Evolutionary conservation across 768 basidiomycete genomes (phyloP).

Genomic region (Auricularia auricula-judae): DNA sequence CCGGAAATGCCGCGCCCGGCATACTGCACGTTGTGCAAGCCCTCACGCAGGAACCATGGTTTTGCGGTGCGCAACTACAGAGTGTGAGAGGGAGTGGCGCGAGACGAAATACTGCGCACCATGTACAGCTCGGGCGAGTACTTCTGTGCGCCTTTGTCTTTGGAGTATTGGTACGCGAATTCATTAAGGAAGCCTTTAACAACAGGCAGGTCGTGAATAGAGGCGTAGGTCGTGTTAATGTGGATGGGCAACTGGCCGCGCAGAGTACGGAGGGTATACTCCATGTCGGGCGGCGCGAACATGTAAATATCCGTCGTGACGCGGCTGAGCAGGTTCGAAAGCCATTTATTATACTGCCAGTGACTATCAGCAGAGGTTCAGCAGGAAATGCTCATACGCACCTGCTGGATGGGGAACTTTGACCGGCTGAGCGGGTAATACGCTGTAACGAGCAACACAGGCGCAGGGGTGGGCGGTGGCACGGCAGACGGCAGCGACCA

Average conservation of each 20-base stretch:
- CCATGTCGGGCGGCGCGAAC: constrained; percentile 34
- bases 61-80: constrained; percentile 35
- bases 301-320: constrained; percentile 43
- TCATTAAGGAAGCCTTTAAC: constrained; percentile 20
- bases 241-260: constrained; percentile 25
- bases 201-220: constrained; percentile 39
- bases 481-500: neutral
- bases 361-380: neutral
- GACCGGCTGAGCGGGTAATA: constrained; percentile 40
- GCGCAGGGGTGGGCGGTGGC: neutral
- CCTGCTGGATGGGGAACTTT: constrained; percentile 30
- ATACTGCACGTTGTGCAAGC: constrained; percentile 15
- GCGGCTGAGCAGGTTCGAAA: constrained; percentile 29
- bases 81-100: neutral
- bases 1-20: constrained; percentile 4
- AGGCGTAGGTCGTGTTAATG: constrained; percentile 35
- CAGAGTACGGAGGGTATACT: constrained; percentile 19
- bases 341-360: constrained; percentile 33
- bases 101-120: constrained; percentile 11
- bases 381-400: neutral
- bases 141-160: constrained; percentile 30
- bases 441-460: constrained; percentile 41
- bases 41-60: constrained; percentile 37
- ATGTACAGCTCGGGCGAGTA: constrained; percentile 43
- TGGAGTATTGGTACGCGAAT: constrained; percentile 32